Evolutionary conservation across 176 grass and related monocot species (phyloP).

Genomic region (Aegilops umbellulata): DNA sequence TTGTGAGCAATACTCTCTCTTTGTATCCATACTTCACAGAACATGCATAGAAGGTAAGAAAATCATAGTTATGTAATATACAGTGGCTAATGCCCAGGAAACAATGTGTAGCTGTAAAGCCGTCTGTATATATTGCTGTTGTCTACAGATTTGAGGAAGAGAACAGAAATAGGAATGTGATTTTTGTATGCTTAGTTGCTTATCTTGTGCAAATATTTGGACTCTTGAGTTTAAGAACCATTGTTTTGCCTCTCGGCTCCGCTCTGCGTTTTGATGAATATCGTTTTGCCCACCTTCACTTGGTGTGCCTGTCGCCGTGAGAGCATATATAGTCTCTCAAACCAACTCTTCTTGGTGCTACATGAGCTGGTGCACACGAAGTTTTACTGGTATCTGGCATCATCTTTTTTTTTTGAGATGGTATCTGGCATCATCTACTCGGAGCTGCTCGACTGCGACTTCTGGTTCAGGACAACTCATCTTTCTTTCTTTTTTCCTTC

Average conservation of each 20-base stretch:
- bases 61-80: constrained; percentile 51
- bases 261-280: background rate
- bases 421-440: background rate
- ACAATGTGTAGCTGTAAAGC: constrained; percentile 44
- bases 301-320: too few relatives aligned
- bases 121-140: constrained; percentile 46
- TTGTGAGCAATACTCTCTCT: constrained; percentile 25
- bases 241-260: background rate
- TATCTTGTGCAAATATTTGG: constrained; percentile 34
- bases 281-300: too few relatives aligned
- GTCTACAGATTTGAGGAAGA: constrained; percentile 17
- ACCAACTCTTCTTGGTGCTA: background rate
- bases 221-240: constrained; percentile 6
- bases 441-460: background rate
- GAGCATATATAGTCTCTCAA: background rate
- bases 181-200: constrained; percentile 7
- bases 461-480: background rate
- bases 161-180: constrained; percentile 17
- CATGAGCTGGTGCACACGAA: background rate
- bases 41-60: constrained; percentile 52
- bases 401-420: too few relatives aligned
- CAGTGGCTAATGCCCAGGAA: constrained; percentile 17
- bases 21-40: constrained; percentile 55
- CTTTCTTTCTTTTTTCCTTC: too few relatives aligned
- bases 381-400: background rate